These are phyloP conservation scores for Mycosphaerelloides madeirae DNA, from an alignment of 2,329 filamentous ascomycete species.

Conservation along the genomic window DNA sequence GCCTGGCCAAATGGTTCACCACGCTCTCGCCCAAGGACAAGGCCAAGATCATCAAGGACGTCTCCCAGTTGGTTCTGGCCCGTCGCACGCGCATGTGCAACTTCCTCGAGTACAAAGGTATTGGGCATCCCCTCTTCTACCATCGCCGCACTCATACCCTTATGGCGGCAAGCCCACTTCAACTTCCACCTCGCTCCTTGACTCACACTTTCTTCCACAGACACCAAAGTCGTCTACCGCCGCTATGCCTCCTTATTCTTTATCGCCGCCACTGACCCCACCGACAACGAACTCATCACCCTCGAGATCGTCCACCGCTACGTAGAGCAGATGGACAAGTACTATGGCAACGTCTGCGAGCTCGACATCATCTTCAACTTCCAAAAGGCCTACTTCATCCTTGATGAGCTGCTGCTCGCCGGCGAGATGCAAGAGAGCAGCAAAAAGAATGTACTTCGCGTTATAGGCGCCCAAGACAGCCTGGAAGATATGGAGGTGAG, in stretches of 20 bases:
- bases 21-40: slow-evolving; percentile 97
- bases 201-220: slow-evolving; percentile 44
- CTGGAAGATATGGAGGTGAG: slow-evolving; percentile 99
- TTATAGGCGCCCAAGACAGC: slow-evolving; percentile 95
- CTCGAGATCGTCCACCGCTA: slow-evolving; percentile 99
- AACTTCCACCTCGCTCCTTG: slow-evolving; percentile 14
- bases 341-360: slow-evolving; percentile 99
- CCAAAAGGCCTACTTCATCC: slow-evolving; percentile 98
- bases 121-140: slow-evolving; percentile 20
- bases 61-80: slow-evolving; percentile 93
- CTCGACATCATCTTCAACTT: slow-evolving; percentile 99
- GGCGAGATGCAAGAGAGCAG: slow-evolving; percentile 98
- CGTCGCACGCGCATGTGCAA: slow-evolving; percentile 99
- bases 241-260: slow-evolving; percentile 99
- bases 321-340: slow-evolving; percentile 99
- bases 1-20: slow-evolving; percentile 98
- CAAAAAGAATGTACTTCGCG: slow-evolving; percentile 96
- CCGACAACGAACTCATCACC: slow-evolving; percentile 96
- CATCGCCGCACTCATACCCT: slow-evolving; percentile 8
- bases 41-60: slow-evolving; percentile 99
- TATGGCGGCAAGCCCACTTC: slow-evolving; percentile 6
- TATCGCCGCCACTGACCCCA: slow-evolving; percentile 94
- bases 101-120: slow-evolving; percentile 98
- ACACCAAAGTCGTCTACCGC: slow-evolving; percentile 97
- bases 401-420: slow-evolving; percentile 90